Evolutionary conservation across 345 rosid species (phyloP), one percentile per base, ranked within the genome.

Genomic region (Kandelia obovata): DNA sequence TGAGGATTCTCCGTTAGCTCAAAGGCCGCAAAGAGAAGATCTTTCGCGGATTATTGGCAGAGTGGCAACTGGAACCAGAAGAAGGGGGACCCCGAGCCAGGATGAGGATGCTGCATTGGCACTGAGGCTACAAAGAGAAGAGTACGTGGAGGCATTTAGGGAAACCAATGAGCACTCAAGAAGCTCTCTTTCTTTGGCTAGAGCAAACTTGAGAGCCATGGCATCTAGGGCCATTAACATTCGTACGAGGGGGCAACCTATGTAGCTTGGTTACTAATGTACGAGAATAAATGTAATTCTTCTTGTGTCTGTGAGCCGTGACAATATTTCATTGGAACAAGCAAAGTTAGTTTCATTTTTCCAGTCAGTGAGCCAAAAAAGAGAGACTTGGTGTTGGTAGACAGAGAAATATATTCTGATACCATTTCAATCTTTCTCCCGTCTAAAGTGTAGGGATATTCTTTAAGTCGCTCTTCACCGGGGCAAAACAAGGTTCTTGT

Each of bases 121-220:
- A 13, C 67, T 90, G 61, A 83, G 96, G 85, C 71, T 95, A 78
- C 99, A 92, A 69, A 81, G 96, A 57, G 94, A 86, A 56, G 98
- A 95, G 76, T 87, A 85, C 52, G 83, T 88, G 83, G 87, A 82
- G 70, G 86, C 88, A 46, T 83, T 92, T 61, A 76, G 83, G 8
- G 82, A 71, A 65, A 71, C 47, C 11, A 8, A 66, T 27, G 78
- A 71, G 28, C 80, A 68, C 53, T 55, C 87, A 0, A 55, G 80
- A 19, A 77, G 65, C 28, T 69, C 85, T 8, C 61, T 83, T 32
- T 81, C 83, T 26, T 53, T 69, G 35, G 99, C 99, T 46, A 85
- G 96, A 86, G 88, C 88, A 74, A 95, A 92, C 75, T 68, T 90
- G 64, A 82, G 97, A 82, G 97, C 97, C 27, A 87, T 92, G 94